These are phyloP conservation scores for Naganishia friedmannii DNA, from an alignment of 768 basidiomycete genomes.

Conservation along the genomic window DNA sequence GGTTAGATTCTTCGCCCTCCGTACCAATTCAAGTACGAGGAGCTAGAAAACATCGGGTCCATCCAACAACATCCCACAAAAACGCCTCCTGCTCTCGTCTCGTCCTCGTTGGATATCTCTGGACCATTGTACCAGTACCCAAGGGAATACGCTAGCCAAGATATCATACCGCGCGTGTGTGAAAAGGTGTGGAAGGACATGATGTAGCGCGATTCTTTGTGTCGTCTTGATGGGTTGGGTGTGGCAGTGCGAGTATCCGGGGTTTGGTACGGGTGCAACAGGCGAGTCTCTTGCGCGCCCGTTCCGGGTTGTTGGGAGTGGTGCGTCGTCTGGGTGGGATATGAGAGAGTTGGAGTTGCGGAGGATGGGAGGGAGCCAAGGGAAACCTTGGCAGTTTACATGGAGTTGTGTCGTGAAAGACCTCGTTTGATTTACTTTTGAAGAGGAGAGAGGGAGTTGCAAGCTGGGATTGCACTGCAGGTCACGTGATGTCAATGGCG, in stretches of 20 bases:
- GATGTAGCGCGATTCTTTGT: too few species aligned
- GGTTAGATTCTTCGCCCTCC: slow-evolving; percentile 24
- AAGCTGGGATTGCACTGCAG: too few species aligned
- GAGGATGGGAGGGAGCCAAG: neutral
- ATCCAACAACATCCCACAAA: slow-evolving; percentile 14
- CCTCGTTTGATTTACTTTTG: too few species aligned
- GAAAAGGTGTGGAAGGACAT: neutral
- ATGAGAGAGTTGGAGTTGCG: neutral
- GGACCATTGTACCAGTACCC: neutral
- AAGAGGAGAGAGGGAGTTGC: too few species aligned
- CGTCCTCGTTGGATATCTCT: slow-evolving; percentile 15
- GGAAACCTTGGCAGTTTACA: too few species aligned
- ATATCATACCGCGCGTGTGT: too few species aligned
- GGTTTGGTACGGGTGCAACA: slow-evolving; percentile 1
- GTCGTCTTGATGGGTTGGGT: slow-evolving; percentile 1
- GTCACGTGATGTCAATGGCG: too few species aligned
- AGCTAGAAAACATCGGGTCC: slow-evolving; percentile 20
- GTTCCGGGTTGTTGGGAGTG: neutral
- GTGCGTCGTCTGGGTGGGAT: neutral
- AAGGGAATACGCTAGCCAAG: slow-evolving; percentile 2
- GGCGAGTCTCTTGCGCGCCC: neutral
- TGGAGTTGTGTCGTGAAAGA: too few species aligned
- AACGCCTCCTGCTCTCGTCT: slow-evolving; percentile 4
- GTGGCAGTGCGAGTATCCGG: neutral
- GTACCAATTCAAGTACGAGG: neutral